Evolutionary conservation across 2,329 filamentous ascomycete genomes (phyloP).

Genomic region (Myriosclerotinia scirpicola): DNA sequence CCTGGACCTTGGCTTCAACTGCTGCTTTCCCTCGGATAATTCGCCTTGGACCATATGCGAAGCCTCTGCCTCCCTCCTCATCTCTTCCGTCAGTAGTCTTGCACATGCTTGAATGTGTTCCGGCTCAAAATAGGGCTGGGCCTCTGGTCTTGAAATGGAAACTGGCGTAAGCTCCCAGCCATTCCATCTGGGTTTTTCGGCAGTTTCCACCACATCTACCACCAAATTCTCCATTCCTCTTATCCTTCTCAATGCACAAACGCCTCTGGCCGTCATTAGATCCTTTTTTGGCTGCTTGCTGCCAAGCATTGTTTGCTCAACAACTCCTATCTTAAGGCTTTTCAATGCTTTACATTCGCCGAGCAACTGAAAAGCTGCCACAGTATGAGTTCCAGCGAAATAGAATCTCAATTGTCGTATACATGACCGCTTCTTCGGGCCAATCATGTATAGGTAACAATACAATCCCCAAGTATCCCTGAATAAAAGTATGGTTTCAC

Average conservation of each 20-base stretch:
- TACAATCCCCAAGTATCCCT: not conserved
- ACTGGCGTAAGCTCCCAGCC: too few relatives aligned
- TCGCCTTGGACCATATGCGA: not conserved
- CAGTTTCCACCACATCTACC: not conserved
- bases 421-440: not conserved
- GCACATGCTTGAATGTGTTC: constrained; percentile 1
- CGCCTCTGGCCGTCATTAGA: not conserved
- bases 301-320: not conserved
- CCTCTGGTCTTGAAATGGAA: not conserved
- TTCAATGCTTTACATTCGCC: constrained; percentile 11
- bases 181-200: too few relatives aligned
- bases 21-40: too few relatives aligned
- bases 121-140: not conserved
- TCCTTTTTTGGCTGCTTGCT: not conserved
- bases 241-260: not conserved
- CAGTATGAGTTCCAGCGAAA: not conserved
- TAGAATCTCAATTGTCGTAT: not conserved
- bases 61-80: not conserved
- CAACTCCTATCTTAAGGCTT: not conserved
- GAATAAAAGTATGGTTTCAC: not conserved
- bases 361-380: constrained; percentile 7
- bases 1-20: not conserved
- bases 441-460: constrained; percentile 11
- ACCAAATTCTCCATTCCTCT: constrained; percentile 7
- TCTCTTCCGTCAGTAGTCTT: not conserved